Base-by-base conservation (phyloP, 352 stramenopile species). In the Pythium vanterpoolii region DNA sequence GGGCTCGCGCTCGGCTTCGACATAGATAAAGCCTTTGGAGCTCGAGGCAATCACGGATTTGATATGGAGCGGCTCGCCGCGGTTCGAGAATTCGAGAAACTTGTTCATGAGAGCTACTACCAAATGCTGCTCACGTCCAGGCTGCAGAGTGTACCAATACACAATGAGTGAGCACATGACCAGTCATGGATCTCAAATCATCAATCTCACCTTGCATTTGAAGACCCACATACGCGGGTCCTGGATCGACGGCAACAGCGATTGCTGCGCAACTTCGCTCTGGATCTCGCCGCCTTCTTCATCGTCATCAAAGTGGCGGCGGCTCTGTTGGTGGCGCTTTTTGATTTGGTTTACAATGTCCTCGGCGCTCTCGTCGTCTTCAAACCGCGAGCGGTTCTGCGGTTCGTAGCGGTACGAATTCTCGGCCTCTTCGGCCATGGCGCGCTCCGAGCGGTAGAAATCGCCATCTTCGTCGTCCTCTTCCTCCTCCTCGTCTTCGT, bases 31-130 rank as follows among this genome's bases (percentile, higher is more conserved):
- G 0, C 86, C 86, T 57, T 96, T 96, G 8, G 86, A 95, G 62
- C 86, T 94, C 14, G 85, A 93, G 1, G 85, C 85, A 23, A 96
- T 71, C 13, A 95, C 86, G 16, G 85, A 95, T 62, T 96, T 96
- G 60, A 96, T 78, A 62, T 84, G 74, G 9, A 96, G 69, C 45
- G 86, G 85, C 63, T 94, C 80, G 14, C 86, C 86, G n/a, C 83
- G 86, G 14, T 83, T 81, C 11, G 80, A 66, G 61, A 96, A 90
- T 42, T 96, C 85, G 27, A 96, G 69, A 48, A 91, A 94, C 66
- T 96, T 96, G 73, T 96, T 95, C 86, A 96, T 96, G 56, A 96
- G 72, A 14, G 85, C 80, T 26, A 94, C 72, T 18, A 96, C 86
- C 14, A 95, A 72, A 57, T 96, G 82, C 65, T 96, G 85, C 55